A percentile compares a stretch with the other conserved stretches of the same genome.
phyloP scores from a whole-genome alignment of 129 eudicot species.

The Artemisia annua region DNA sequence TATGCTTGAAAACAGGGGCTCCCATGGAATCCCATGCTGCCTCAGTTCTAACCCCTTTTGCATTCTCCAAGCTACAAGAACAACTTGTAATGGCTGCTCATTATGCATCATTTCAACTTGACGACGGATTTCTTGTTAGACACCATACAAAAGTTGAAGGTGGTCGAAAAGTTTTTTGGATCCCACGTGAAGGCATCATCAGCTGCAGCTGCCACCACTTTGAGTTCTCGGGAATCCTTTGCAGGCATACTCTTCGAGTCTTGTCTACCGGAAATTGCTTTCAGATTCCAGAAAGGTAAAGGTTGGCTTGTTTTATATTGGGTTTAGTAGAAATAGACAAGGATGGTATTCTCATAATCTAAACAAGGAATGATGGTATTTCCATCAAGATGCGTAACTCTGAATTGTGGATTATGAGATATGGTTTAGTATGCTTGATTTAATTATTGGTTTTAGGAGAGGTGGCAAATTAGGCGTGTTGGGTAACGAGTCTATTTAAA shows the following conservation, averaged over 20 bases:
- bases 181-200: constrained; percentile 77
- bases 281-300: constrained; percentile 78
- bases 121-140: constrained; percentile 85
- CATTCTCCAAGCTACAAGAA: constrained; percentile 96
- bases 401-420: not conserved
- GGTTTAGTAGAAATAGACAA: not conserved
- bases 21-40: constrained; percentile 99
- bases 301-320: not conserved
- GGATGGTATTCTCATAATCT: not conserved
- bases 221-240: constrained; percentile 94
- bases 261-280: constrained; percentile 93
- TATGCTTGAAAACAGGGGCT: constrained; percentile 92
- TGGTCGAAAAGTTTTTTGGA: constrained; percentile 89
- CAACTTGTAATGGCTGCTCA: constrained; percentile 97
- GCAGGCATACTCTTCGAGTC: constrained; percentile 93
- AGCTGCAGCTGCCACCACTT: constrained; percentile 93
- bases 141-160: constrained; percentile 93
- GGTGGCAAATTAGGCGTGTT: not conserved
- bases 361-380: not conserved
- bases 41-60: constrained; percentile 79
- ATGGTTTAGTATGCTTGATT: not conserved
- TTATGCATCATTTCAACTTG: constrained; percentile 89
- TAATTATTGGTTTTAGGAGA: not conserved
- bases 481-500: not conserved
- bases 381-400: not conserved